These are phyloP conservation scores for Cyberlindnera samutprakarnensis DNA, from an alignment of 805 yeast species.

Conservation along the genomic window DNA sequence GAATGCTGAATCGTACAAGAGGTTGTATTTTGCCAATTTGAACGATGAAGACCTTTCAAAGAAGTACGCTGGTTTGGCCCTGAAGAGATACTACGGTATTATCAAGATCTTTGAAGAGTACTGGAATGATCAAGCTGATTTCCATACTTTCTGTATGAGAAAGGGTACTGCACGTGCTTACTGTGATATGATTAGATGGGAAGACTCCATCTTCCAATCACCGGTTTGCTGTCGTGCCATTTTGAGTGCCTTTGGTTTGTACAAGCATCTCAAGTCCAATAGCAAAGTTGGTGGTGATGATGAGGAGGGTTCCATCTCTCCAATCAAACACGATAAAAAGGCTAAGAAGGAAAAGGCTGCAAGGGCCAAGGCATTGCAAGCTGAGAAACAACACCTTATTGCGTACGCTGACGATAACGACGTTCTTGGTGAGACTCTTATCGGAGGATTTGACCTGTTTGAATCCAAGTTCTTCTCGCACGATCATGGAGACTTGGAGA, in stretches of 20 bases:
- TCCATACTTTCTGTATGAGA: constrained; percentile 88
- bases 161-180: constrained; percentile 87
- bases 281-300: constrained; percentile 8
- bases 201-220: constrained; percentile 58
- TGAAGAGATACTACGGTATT: constrained; percentile 69
- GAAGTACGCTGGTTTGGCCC: constrained; percentile 59
- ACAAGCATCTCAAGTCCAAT: constrained; percentile 27
- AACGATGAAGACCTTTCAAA: constrained; percentile 27
- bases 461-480: constrained; percentile 33
- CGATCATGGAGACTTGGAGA: constrained; percentile 42
- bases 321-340: constrained; percentile 47
- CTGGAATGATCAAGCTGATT: constrained; percentile 83
- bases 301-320: constrained; percentile 8
- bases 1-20: constrained; percentile 73
- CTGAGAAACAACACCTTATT: constrained; percentile 36
- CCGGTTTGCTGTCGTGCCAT: constrained; percentile 70
- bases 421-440: constrained; percentile 46
- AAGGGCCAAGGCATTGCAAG: constrained; percentile 45
- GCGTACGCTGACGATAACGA: constrained; percentile 45
- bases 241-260: constrained; percentile 52
- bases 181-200: constrained; percentile 74
- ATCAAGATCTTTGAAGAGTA: constrained; percentile 62
- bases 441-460: constrained; percentile 35
- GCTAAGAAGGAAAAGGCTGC: constrained; percentile 36
- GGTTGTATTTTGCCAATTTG: constrained; percentile 45